phyloP scores from a whole-genome alignment of 2,329 filamentous ascomycete genomes.

The Clonostachys rhizophaga region DNA sequence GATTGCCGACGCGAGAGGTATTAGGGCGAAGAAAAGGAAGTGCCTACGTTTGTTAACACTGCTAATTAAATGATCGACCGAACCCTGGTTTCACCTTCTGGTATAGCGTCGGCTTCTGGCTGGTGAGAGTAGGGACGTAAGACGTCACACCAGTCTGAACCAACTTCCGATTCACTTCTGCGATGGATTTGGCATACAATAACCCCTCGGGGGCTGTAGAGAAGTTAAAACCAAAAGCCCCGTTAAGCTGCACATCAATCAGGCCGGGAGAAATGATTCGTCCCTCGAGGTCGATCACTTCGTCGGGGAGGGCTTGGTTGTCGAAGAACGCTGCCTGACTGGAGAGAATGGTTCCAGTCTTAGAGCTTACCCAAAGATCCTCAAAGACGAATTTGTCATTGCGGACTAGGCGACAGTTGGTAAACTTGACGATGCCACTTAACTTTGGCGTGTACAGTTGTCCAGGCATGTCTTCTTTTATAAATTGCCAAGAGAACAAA shows the following conservation, averaged over 20 bases:
- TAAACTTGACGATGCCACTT: slow-evolving; percentile 73
- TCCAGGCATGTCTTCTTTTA: too few species aligned
- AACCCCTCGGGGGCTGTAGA: slow-evolving; percentile 65
- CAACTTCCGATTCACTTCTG: slow-evolving; percentile 65
- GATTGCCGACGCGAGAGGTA: slow-evolving; percentile 52
- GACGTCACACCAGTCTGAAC: slow-evolving; percentile 80
- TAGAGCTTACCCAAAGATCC: slow-evolving; percentile 85
- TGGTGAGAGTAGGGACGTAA: slow-evolving; percentile 82
- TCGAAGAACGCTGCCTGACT: slow-evolving; percentile 66
- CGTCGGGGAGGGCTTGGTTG: slow-evolving; percentile 63
- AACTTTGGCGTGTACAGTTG: too few species aligned
- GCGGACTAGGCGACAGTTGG: slow-evolving; percentile 76
- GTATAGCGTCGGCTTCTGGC: slow-evolving; percentile 77
- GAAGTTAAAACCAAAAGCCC: slow-evolving; percentile 90
- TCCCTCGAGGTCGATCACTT: slow-evolving; percentile 73
- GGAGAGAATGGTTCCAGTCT: slow-evolving; percentile 75
- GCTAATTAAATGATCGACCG: not conserved
- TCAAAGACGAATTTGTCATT: slow-evolving; percentile 63
- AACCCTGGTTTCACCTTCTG: slow-evolving; percentile 49
- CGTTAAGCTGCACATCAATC: slow-evolving; percentile 90
- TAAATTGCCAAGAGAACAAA: too few species aligned
- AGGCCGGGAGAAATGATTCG: slow-evolving; percentile 82
- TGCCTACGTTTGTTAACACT: slow-evolving; percentile 30
- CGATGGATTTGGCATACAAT: slow-evolving; percentile 69
- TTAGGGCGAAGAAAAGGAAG: slow-evolving; percentile 76